A percentile compares a stretch with the other conserved stretches of the same genome.
phyloP scores from a whole-genome alignment of 1,284 basidiomycete genomes.

The Phellopilus nigrolimitatus region DNA sequence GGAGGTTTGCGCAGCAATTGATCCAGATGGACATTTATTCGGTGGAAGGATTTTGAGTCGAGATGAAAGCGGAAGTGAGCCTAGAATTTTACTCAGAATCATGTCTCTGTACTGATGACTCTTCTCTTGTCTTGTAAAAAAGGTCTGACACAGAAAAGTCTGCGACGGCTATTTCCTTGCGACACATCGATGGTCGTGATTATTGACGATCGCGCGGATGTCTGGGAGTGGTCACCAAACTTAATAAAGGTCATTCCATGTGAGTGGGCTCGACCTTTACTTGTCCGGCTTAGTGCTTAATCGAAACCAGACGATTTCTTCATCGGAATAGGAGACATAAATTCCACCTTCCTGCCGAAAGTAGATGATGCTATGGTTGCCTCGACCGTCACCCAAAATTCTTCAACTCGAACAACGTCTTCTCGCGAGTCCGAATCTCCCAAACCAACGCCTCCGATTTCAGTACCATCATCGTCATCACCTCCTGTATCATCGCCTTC shows the following conservation, averaged over 20 bases:
- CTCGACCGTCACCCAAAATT: conserved; percentile 15
- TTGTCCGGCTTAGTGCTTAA: conserved; percentile 13
- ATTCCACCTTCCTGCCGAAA: conserved; percentile 87
- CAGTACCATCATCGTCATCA: conserved; percentile 28
- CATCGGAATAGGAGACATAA: conserved; percentile 98
- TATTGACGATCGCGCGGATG: conserved; percentile 96
- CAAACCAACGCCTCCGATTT: conserved; percentile 23
- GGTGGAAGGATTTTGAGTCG: conserved; percentile 85
- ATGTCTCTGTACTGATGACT: conserved; percentile 1
- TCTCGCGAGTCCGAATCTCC: conserved; percentile 19
- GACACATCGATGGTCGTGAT: conserved; percentile 99
- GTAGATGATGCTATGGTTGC: conserved; percentile 49
- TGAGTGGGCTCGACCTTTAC: conserved; percentile 38
- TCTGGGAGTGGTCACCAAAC: conserved; percentile 96
- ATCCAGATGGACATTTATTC: conserved; percentile 84
- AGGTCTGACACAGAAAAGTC: conserved; percentile 87
- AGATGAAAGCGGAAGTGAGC: conserved; percentile 92
- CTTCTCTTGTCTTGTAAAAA: background rate
- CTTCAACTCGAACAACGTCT: conserved; percentile 15
- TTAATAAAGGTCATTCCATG: conserved; percentile 95
- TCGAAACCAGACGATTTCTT: conserved; percentile 86
- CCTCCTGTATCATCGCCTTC: conserved; percentile 5
- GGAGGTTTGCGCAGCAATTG: conserved; percentile 90
- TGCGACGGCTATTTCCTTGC: conserved; percentile 89
- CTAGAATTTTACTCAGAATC: no score